A percentile compares a stretch with the other conserved stretches of the same genome.
Conservation (phyloP, 2,329 filamentous ascomycete genomes). For the Colletotrichum paranaense region DNA sequence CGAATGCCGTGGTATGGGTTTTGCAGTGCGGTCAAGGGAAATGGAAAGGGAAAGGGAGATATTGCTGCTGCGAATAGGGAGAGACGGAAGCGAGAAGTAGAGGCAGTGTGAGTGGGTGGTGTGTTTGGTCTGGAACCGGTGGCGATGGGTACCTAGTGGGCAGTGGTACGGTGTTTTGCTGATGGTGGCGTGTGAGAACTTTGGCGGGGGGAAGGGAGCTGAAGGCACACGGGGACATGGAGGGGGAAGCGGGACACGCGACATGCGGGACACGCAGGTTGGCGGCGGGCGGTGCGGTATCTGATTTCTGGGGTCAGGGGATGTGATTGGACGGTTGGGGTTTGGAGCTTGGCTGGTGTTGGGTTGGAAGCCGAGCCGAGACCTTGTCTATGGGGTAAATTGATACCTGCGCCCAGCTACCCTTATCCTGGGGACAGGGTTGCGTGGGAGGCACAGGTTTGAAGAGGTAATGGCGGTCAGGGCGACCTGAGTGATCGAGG, state of each 20-base stretch:
- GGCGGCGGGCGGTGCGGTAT: not conserved
- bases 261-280: not conserved
- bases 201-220: not conserved
- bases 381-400: not conserved
- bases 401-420: too few species aligned
- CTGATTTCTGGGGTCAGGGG: not conserved
- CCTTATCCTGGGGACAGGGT: too few species aligned
- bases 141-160: not conserved
- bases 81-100: not conserved
- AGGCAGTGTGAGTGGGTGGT: not conserved
- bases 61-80: not conserved
- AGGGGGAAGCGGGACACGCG: constrained; percentile 1
- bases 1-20: constrained; percentile 6
- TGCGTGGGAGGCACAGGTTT: too few species aligned
- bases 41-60: not conserved
- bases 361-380: not conserved
- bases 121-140: not conserved
- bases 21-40: not conserved
- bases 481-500: too few species aligned
- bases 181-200: not conserved
- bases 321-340: not conserved
- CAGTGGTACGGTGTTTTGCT: not conserved
- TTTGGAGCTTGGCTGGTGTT: not conserved
- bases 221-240: too few species aligned
- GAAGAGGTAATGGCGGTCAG: not conserved